Base-by-base conservation (phyloP, 352 stramenopile species). In the Aphanomyces euteiches region DNA sequence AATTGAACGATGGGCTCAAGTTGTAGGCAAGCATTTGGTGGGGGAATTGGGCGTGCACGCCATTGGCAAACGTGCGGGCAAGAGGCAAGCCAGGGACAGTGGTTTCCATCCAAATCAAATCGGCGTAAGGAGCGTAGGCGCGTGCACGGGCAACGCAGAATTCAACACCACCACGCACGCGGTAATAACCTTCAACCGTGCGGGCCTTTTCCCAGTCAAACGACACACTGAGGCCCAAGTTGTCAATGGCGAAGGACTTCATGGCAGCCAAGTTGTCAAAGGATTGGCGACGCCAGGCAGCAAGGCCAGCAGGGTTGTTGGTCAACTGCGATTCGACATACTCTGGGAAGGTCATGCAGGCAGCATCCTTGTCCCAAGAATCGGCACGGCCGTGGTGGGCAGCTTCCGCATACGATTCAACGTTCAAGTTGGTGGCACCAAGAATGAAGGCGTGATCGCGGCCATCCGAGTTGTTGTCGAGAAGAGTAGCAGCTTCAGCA, bases 31-130 rank as follows among this genome's bases (percentile, higher is more conserved):
- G 88, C 94, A 98, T 98, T 77, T 99, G 92, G 78, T 98, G 85
- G 12, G 97, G 96, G 41, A 93, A 76, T 48, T 90, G 87, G 17
- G 85, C 76, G 73, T 98, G 96, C 19, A 99, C 89, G 53, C 93
- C 95, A 19, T 98, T 80, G 17, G 92, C 93, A 70, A 99, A 99
- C 48, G 90, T 90, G 64, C 87, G 87, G 12, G 96, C 95, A 75
- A 99, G 92, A n/a, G 83, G 80, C 69, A 99, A 88, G 64, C 89
- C 90, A n/a, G 97, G 96, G 66, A 95, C 91, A 40, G 84, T 88
- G 15, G 96, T 99, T 80, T 99, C 97, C 95, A 99, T 99, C 97
- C 97, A 99, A 76, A 99, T 98, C 60, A 99, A 80, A 75, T 99
- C 97, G 34, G 90, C 90, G 79, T 98, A 96, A 53, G 88, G 87